Conservation (phyloP, 495 filamentous ascomycete species). For the Aspergillus leporis region DNA sequence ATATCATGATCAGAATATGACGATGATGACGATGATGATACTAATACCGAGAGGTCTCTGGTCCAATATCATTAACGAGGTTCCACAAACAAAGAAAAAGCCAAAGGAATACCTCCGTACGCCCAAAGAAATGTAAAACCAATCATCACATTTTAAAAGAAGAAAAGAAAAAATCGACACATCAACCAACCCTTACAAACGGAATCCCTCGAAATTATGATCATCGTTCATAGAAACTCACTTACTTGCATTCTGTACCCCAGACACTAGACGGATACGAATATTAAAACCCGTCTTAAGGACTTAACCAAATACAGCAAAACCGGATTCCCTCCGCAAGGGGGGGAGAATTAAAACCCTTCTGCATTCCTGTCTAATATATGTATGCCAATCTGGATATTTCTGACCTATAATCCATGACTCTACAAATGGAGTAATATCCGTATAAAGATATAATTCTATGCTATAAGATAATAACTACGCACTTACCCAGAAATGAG, state of each 20-base stretch:
- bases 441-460: too few species aligned
- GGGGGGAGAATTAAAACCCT: not conserved
- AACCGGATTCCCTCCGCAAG: not conserved
- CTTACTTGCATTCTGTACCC: conserved; percentile 3
- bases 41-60: too few species aligned
- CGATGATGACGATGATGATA: not conserved
- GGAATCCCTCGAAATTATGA: not conserved
- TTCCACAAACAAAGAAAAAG: too few species aligned
- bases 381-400: not conserved
- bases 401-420: not conserved
- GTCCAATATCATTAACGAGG: too few species aligned
- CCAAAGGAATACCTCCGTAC: too few species aligned
- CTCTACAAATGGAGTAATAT: not conserved
- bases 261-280: not conserved
- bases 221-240: not conserved
- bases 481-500: too few species aligned
- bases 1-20: not conserved
- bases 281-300: not conserved
- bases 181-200: not conserved
- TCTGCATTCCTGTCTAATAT: not conserved
- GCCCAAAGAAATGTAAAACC: too few species aligned
- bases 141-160: not conserved
- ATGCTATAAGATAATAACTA: too few species aligned
- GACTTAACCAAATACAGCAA: not conserved
- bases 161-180: not conserved